Base-by-base conservation (phyloP, 2,329 filamentous ascomycete species). In the Talaromyces amestolkiae region DNA sequence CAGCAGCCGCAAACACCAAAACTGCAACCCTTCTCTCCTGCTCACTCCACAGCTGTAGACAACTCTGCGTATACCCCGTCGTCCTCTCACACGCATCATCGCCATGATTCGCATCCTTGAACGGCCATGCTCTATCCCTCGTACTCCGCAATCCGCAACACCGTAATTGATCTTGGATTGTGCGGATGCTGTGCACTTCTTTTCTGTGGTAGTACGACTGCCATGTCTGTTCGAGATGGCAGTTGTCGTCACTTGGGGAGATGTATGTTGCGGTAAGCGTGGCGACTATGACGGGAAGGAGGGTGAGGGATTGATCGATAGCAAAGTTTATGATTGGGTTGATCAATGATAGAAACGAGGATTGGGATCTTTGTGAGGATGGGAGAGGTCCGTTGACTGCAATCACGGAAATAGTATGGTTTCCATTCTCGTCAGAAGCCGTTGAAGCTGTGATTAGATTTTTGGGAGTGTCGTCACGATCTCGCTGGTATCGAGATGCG, bases 121-220 rank as follows among this genome's bases (percentile, higher is more conserved):
- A 78, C 1, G 76, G 76, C 76, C 76, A 79, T 2, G 76, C 75
- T 17, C 75, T 69, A 60, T 79, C 76, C 64, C 69, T 75, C n/a
- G 72, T 69, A 47, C 76, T 78, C 39, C 75, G 69, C 9, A 76
- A 67, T 2, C 77, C 77, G 47, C 76, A 79, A 59, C 77, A 78
- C 45, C 69, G 74, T 27, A 76, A 68, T 3, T 63, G 62, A 54
- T 74, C 73, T 63, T 79, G 75, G 60, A 78, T 77, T 2, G 71
- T 56, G 22, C 76, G 73, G 43, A 78, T 75, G 7, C 72, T 70
- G 3, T 67, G 61, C 5, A 71, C 70, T 39, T 78, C 66, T 61
- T 77, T 76, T 15, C 66, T 64, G 35, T 69, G 70, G 63, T 76
- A 78, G 61, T 73, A 72, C 1, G 22, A 19, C 59, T 73, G 73